Base-by-base conservation (phyloP, 2,329 filamentous ascomycete species). In the Zalaria obscura region DNA sequence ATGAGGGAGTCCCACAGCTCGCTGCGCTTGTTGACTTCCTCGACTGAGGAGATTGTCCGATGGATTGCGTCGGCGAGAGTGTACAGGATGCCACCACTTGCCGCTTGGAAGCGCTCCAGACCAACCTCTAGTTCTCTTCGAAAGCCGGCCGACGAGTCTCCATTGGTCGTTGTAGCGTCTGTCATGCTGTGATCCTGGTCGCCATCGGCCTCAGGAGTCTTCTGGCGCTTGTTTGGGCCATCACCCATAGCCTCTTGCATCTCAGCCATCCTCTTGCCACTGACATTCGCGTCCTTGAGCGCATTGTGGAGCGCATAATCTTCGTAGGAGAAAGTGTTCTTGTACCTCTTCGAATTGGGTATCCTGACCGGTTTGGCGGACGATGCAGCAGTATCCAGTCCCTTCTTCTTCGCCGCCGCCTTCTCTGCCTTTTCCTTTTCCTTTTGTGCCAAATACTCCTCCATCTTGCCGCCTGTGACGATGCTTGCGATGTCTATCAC, bases 1-100 rank as follows among this genome's bases (percentile, higher is more conserved):
- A 94, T 80, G 40, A 98, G 64, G 46, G 82, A 84, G 53, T 96
- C 89, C 91, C 91, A 98, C 48, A 93, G 80, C 31, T 83, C 73
- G 31, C 83, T 80, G 36, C 91, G 78, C 68, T 87, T 88, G 53
- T 83, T 80, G 49, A 86, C 77, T 47, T 94, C 87, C 36, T 85
- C 79, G 25, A 94, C 84, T 31, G 78, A 76, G 51, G 88, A 80
- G 40, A 96, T 78, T 1, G 85, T 80, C 44, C 80, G 77, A 61
- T 94, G 87, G 49, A 96, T 81, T 33, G 84, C 78, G 41, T 81
- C 80, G 25, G 84, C 84, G 47, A 98, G 85, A 42, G 78, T 78
- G 55, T 94, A 85, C 35, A 96, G 73, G 42, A 93, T 78, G 3
- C 70, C 72, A 41, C 81, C 78, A 6, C 67, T 70, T n/a, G 70